Percentiles rank a stretch among this genome's conserved stretches.
Conservation (phyloP, 1,284 basidiomycete species). For the Apiotrichum sp. region DNA sequence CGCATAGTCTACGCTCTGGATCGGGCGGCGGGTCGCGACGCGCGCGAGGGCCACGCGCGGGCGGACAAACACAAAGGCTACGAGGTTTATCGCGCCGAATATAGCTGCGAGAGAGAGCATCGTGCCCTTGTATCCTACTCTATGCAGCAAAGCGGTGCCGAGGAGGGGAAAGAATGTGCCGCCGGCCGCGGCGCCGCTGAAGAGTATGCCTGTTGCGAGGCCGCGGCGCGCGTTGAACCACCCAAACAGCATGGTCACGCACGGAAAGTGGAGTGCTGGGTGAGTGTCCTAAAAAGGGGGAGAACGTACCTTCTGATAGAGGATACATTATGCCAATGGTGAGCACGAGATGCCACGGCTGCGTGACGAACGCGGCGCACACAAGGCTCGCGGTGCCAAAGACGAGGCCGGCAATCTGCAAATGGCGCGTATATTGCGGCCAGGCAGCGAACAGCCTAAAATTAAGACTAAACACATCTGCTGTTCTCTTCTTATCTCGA, state of each 20-base stretch:
- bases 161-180: conserved; percentile 43
- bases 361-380: conserved; percentile 28
- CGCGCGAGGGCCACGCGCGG: conserved; percentile 32
- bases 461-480: neutral
- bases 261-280: conserved; percentile 34
- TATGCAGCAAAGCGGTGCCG: conserved; percentile 31
- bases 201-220: conserved; percentile 42
- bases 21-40: neutral
- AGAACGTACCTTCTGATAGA: conserved; percentile 26
- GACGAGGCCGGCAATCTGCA: conserved; percentile 30
- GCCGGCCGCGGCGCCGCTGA: conserved; percentile 40
- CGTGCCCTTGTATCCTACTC: conserved; percentile 41
- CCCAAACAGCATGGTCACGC: conserved; percentile 41
- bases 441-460: conserved; percentile 24
- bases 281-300: neutral
- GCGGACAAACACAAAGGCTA: conserved; percentile 36
- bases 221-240: conserved; percentile 43
- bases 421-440: conserved; percentile 19
- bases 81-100: conserved; percentile 25
- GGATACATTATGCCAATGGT: conserved; percentile 43
- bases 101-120: conserved; percentile 37
- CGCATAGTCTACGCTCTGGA: conserved; percentile 15
- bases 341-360: conserved; percentile 43
- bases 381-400: conserved; percentile 23
- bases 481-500: conserved; percentile 12